Percentiles rank a stretch among this genome's conserved stretches.
Evolutionary conservation across 768 basidiomycete genomes (phyloP).

Genomic region (Hygrophorus russula): DNA sequence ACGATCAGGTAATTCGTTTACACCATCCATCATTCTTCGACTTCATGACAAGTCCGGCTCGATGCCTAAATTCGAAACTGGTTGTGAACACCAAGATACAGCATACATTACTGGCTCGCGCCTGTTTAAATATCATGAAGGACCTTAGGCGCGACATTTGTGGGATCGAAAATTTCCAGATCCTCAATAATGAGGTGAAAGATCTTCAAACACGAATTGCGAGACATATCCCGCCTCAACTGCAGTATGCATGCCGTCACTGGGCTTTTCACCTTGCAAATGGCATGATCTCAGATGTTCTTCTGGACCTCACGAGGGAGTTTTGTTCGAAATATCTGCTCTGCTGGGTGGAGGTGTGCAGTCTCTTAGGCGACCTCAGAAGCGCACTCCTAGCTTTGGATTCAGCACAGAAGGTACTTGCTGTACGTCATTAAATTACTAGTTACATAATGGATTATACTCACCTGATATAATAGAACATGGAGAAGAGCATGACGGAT

Average conservation of each 20-base stretch:
- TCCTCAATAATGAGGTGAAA: neutral
- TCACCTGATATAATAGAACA: neutral
- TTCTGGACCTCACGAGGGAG: neutral
- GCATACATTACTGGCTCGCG: neutral
- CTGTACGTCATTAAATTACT: neutral
- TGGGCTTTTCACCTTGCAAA: conserved; percentile 4
- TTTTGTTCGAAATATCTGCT: conserved; percentile 1
- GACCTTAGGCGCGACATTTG: neutral
- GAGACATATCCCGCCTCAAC: neutral
- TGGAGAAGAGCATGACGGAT: neutral
- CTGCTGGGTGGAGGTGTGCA: conserved; percentile 4
- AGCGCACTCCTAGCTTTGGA: neutral
- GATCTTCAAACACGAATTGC: neutral
- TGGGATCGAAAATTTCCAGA: neutral
- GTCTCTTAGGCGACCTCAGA: neutral
- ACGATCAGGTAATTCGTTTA: neutral
- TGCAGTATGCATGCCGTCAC: conserved; percentile 3
- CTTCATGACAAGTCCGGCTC: conserved; percentile 3
- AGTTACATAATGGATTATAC: neutral
- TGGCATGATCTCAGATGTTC: neutral
- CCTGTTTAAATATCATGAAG: neutral
- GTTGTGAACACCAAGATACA: neutral
- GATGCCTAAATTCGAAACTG: neutral
- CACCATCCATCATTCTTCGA: conserved; percentile 3
- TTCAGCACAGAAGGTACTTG: neutral